Evolutionary conservation across 2,329 filamentous ascomycete species (phyloP).

Genomic region (Aspergillus brasiliensis): DNA sequence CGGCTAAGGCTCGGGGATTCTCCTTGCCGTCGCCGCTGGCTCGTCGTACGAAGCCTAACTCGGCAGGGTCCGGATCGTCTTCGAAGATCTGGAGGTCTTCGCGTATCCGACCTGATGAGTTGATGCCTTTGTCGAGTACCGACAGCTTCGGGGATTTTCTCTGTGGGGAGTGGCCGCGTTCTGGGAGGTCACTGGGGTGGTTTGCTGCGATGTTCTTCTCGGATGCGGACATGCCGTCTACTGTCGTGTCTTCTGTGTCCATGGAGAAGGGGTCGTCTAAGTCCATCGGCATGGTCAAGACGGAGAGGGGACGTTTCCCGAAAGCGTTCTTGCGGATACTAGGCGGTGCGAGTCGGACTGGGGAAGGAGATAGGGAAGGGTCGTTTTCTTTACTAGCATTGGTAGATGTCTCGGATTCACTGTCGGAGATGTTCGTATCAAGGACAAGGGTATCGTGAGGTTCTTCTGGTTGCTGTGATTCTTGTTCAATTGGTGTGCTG

Average conservation of each 20-base stretch:
- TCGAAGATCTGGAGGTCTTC: slow-evolving; percentile 38
- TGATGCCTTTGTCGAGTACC: slow-evolving; percentile 26
- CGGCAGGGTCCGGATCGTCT: slow-evolving; percentile 26
- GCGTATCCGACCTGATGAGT: slow-evolving; percentile 26
- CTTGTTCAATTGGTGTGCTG: slow-evolving; percentile 16
- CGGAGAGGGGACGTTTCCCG: slow-evolving; percentile 48
- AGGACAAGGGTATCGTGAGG: slow-evolving; percentile 20
- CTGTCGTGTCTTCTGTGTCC: slow-evolving; percentile 31
- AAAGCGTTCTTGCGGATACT: slow-evolving; percentile 39
- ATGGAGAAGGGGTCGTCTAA: slow-evolving; percentile 22
- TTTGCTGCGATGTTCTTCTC: slow-evolving; percentile 48
- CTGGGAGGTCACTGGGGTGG: slow-evolving; percentile 12
- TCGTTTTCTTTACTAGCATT: slow-evolving; percentile 54
- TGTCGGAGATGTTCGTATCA: slow-evolving; percentile 15
- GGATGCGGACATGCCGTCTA: slow-evolving; percentile 36
- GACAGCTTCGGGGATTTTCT: slow-evolving; percentile 42
- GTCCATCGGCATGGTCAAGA: slow-evolving; percentile 41
- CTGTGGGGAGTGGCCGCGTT: slow-evolving; percentile 26
- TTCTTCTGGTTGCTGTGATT: slow-evolving; percentile 12
- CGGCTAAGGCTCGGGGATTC: slow-evolving; percentile 18
- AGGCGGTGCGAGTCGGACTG: slow-evolving; percentile 38
- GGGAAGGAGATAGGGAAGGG: slow-evolving; percentile 43
- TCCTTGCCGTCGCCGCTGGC: slow-evolving; percentile 28
- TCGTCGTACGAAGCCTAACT: slow-evolving; percentile 16
- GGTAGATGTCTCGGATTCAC: slow-evolving; percentile 30